phyloP scores from a whole-genome alignment of 768 basidiomycete genomes.

The Hemileccinum impolitum region DNA sequence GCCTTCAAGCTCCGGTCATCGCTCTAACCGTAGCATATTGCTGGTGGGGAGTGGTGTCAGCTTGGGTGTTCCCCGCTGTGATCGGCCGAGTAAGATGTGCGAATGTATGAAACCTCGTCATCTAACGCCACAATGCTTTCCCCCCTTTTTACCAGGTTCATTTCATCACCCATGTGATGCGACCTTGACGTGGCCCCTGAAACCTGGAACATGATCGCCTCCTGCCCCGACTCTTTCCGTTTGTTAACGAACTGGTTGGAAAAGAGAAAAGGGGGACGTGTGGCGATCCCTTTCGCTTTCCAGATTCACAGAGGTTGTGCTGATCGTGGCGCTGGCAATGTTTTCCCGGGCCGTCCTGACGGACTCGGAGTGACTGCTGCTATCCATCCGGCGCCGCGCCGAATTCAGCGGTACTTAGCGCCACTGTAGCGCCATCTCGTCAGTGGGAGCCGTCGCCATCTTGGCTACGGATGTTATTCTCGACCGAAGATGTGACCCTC shows the following conservation, averaged over 20 bases:
- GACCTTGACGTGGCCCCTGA: background rate
- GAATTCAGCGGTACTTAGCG: background rate
- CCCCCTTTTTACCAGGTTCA: background rate
- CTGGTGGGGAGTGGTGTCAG: background rate
- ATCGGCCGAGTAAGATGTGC: too few relatives aligned
- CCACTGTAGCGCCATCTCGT: background rate
- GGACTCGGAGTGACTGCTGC: background rate
- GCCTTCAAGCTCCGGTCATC: background rate
- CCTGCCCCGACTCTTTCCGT: background rate
- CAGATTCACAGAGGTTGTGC: background rate
- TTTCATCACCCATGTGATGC: background rate
- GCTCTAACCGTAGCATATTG: background rate
- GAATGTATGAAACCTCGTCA: background rate
- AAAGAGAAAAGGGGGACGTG: background rate
- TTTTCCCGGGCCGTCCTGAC: background rate
- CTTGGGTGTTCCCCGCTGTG: too few relatives aligned
- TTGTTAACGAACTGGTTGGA: background rate
- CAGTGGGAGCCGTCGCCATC: background rate
- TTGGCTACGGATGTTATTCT: background rate
- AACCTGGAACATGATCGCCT: background rate
- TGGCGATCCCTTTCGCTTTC: slow-evolving; percentile 3
- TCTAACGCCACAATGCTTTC: background rate
- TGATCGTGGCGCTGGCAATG: background rate
- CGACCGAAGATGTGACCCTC: background rate
- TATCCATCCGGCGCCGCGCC: background rate